Evolutionary conservation across 1,284 basidiomycete species (phyloP), one percentile per base, ranked within the genome.

Genomic region (Malassezia vespertilionis): DNA sequence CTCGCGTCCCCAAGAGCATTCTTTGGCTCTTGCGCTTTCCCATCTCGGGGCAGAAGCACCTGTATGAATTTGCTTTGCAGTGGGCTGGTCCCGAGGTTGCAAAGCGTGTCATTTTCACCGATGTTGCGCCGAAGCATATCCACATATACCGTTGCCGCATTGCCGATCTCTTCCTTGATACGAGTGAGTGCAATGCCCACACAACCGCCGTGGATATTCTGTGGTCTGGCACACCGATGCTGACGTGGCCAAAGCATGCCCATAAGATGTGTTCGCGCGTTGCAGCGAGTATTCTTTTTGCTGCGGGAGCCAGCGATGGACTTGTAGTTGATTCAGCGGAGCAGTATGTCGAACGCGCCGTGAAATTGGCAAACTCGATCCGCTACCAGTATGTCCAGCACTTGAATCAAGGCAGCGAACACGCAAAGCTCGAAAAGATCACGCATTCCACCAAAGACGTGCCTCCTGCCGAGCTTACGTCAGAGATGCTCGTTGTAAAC

Each of bases 221-320:
- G 22, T 80, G 79, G 79, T 74, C 76, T 1, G 78, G 77, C 7
- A 80, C 79, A 1, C 79, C 80, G 21, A 73, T 81, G 27, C 62
- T 81, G 40, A 79, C 80, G 8, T 79, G 74, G 73, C 77, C 79
- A 4, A 76, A 75, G 43, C 75, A 80, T 56, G 54, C 62, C 37
- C 73, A 78, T 60, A 81, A 80, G 63, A 80, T 81, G 78, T 78
- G 76, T 45, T 78, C 78, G 15, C 74, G 80, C 14, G 79, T 80
- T 17, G 78, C 76, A 0, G 77, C 80, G 23, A 77, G 76, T 54
- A 77, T 80, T 48, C 78, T 75, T 3, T 66, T 73, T 26, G 79
- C 79, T 4, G 80, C 79, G 0, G 78, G 78, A 7, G 72, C 76
- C 53, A 79, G 79, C 2, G 69, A 73, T 12, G 69, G 75, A 44